Conservation (phyloP, 1,284 basidiomycete species). For the Abortiporus biennis region DNA sequence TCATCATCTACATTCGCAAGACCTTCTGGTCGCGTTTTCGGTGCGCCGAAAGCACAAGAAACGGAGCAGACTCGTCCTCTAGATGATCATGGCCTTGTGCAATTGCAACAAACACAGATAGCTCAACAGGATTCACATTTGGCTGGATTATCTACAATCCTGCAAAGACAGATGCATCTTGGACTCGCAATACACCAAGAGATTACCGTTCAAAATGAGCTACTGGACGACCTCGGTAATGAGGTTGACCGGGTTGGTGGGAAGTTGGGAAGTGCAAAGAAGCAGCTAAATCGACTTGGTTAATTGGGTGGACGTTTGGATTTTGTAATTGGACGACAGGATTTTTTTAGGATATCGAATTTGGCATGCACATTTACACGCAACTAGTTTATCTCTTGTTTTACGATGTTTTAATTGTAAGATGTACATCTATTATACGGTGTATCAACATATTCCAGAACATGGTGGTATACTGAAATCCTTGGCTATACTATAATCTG, state of each 20-base stretch:
- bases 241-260: conserved; percentile 71
- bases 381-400: not conserved
- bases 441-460: conserved; percentile 3
- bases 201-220: conserved; percentile 79
- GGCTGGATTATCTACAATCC: conserved; percentile 70
- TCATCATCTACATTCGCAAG: conserved; percentile 26
- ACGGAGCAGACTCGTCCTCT: conserved; percentile 83
- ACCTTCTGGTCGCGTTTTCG: conserved; percentile 78
- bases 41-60: conserved; percentile 63
- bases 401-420: not conserved
- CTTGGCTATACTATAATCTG: conserved; percentile 6
- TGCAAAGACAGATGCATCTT: conserved; percentile 82
- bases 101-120: conserved; percentile 78
- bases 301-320: conserved; percentile 19
- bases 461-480: not conserved
- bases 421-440: conserved; percentile 4
- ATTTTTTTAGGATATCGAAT: too few relatives aligned
- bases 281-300: conserved; percentile 72
- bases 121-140: conserved; percentile 82
- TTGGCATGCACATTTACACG: too few relatives aligned
- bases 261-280: conserved; percentile 77
- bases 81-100: conserved; percentile 76
- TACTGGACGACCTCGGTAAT: conserved; percentile 73
- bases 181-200: conserved; percentile 87
- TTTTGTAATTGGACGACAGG: too few relatives aligned